phyloP scores from a whole-genome alignment of 2,329 filamentous ascomycete genomes.

The Pseudogymnoascus sp. region DNA sequence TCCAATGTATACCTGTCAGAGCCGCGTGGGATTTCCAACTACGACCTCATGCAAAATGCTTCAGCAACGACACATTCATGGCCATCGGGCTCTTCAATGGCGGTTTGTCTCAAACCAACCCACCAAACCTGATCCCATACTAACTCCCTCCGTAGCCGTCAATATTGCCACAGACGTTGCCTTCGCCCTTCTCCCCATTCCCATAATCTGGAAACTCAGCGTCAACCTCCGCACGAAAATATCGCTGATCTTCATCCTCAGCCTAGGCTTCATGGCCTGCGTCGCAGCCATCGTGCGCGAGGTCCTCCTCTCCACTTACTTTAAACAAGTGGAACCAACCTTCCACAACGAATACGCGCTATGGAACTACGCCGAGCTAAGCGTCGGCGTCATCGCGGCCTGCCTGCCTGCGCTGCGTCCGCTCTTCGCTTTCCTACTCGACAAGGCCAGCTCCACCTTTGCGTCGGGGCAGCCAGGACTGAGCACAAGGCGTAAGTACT shows the following conservation, averaged over 20 bases:
- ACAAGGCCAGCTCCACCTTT: slow-evolving; percentile 17
- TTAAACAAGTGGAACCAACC: slow-evolving; percentile 30
- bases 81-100: slow-evolving; percentile 40
- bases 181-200: slow-evolving; percentile 35
- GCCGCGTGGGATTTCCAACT: slow-evolving; percentile 36
- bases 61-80: slow-evolving; percentile 33
- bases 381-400: slow-evolving; percentile 36
- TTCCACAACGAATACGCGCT: slow-evolving; percentile 31
- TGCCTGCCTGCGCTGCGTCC: slow-evolving; percentile 37
- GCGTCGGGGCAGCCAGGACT: neutral
- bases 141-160: slow-evolving; percentile 16
- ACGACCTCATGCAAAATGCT: slow-evolving; percentile 35
- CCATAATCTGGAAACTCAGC: slow-evolving; percentile 35
- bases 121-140: neutral
- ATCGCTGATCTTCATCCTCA: slow-evolving; percentile 25
- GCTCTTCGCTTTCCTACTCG: slow-evolving; percentile 30
- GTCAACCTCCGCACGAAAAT: slow-evolving; percentile 36
- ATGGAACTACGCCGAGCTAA: slow-evolving; percentile 38
- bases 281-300: slow-evolving; percentile 36
- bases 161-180: slow-evolving; percentile 24
- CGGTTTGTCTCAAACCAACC: slow-evolving; percentile 25
- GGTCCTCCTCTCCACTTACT: slow-evolving; percentile 30
- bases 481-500: slow-evolving; percentile 19
- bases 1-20: slow-evolving; percentile 37
- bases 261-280: slow-evolving; percentile 29